A percentile compares a stretch with the other conserved stretches of the same genome.
phyloP scores from a whole-genome alignment of 768 basidiomycete species.

The Leccinum barrowsii region DNA sequence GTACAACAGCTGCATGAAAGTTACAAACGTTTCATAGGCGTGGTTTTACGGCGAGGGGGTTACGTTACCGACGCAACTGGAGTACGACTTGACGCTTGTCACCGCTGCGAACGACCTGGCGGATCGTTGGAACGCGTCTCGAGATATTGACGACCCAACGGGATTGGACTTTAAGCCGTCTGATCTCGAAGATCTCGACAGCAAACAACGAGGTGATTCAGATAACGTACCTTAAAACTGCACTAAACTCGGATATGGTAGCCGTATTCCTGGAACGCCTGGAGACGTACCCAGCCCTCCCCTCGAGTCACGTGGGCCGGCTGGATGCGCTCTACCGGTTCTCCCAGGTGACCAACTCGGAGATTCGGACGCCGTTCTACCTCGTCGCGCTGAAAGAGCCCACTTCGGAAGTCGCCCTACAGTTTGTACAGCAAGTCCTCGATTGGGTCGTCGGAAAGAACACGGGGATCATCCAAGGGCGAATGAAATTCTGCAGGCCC shows the following conservation, averaged over 20 bases:
- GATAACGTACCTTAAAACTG: no score
- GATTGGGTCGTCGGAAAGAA: slow-evolving; percentile 45
- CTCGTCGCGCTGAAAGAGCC: slow-evolving; percentile 43
- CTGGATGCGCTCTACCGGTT: slow-evolving; percentile 46
- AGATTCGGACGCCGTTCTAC: slow-evolving; percentile 53
- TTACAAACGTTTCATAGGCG: slow-evolving; percentile 27
- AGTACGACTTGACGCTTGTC: slow-evolving; percentile 54
- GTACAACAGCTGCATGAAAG: background rate
- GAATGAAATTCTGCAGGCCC: slow-evolving; percentile 57
- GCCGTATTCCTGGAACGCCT: slow-evolving; percentile 59
- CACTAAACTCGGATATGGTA: slow-evolving; percentile 12
- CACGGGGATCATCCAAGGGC: slow-evolving; percentile 42
- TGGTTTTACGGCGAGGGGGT: slow-evolving; percentile 59
- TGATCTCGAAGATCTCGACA: slow-evolving; percentile 46
- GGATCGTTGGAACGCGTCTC: slow-evolving; percentile 48
- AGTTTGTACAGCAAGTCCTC: slow-evolving; percentile 35
- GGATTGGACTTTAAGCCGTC: slow-evolving; percentile 39
- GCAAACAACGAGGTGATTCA: slow-evolving; percentile 46
- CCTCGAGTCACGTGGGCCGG: slow-evolving; percentile 37
- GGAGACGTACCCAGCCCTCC: slow-evolving; percentile 39
- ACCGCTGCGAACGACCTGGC: slow-evolving; percentile 51
- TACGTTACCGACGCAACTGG: slow-evolving; percentile 44
- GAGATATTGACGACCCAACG: slow-evolving; percentile 31
- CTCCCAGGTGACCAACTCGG: slow-evolving; percentile 42
- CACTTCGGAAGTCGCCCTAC: slow-evolving; percentile 28